Evolutionary conservation across 2,329 filamentous ascomycete species (phyloP), one percentile per base, ranked within the genome.

Genomic region (Blastomyces parvus): DNA sequence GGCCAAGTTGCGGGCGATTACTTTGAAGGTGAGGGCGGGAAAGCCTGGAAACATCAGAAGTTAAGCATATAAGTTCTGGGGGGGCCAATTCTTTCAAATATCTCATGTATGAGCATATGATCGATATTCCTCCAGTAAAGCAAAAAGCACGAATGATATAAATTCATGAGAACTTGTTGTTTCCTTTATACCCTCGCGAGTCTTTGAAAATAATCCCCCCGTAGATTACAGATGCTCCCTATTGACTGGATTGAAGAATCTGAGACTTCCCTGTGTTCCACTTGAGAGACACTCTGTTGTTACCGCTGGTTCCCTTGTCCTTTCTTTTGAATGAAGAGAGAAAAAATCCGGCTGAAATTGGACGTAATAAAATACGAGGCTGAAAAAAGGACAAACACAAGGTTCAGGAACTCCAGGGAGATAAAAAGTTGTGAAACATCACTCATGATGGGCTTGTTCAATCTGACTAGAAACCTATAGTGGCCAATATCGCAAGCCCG

Each of bases 1-100:
- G 94, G 92, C 11, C 94, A 99, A 68, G 82, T 87, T n/a, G 90
- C 90, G 27, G 84, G 84, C 0, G 86, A 85, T 62, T 97, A 97
- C 73, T 74, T 72, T 50, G 77, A 76, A 25, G 83, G 82, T 1
- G 74, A 76, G 30, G 82, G 81, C 1, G 82, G 81, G 22, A 83
- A 77, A 73, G 73, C 71, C 65, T 87, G 80, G 76, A 84, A 82
- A 73, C 85, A 87, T 74, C 73, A 81, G 70, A 78, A 70, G 59
- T 67, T 87, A 66, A 70, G 77, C 1, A 62, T 69, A 53, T 44
- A 62, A 50, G 42, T 59, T 27, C 36, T 27, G 27, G 33, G 52
- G 40, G 46, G 1, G 30, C 25, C 13, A 59, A 40, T 44, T 44
- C 14, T 25, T 46, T 36, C 33, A 38, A 40, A n/a, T 22, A 19